phyloP scores from a whole-genome alignment of 306 rosid genomes.

The Calophaca sinica region DNA sequence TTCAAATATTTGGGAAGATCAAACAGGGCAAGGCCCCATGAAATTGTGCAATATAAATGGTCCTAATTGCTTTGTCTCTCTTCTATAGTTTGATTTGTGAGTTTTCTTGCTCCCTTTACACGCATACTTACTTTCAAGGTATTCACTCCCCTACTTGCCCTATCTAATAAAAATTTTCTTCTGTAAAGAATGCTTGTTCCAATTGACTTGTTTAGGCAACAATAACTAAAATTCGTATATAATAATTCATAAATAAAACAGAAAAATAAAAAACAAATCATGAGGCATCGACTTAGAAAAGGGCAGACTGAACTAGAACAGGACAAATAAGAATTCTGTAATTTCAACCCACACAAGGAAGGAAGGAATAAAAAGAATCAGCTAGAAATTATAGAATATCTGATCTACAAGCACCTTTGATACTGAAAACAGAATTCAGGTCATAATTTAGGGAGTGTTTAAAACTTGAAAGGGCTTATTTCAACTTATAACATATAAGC shows the following conservation, averaged over 20 bases:
- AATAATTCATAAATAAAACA: constrained; percentile 1
- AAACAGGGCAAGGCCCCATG: neutral
- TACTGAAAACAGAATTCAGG: neutral
- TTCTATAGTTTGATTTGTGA: neutral
- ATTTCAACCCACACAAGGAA: constrained; percentile 15
- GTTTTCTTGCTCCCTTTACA: neutral
- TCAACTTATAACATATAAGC: neutral
- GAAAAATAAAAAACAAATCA: neutral
- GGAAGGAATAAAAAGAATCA: constrained; percentile 23
- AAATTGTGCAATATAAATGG: neutral
- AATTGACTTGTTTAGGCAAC: constrained; percentile 27
- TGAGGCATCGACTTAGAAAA: constrained; percentile 30
- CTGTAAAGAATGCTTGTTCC: neutral
- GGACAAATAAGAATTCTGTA: neutral
- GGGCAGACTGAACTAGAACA: neutral
- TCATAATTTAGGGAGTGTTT: neutral
- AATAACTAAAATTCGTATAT: constrained; percentile 29
- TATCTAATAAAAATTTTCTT: neutral
- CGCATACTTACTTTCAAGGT: neutral
- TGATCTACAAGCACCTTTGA: constrained; percentile 2
- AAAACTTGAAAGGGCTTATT: neutral
- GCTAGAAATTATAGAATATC: neutral
- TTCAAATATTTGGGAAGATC: constrained; percentile 16
- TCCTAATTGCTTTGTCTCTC: constrained; percentile 1
- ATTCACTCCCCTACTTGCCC: neutral